Percentiles rank a stretch among this genome's conserved stretches.
Evolutionary conservation across 345 rosid species (phyloP).

Genomic region (Eutrema yunnanense): DNA sequence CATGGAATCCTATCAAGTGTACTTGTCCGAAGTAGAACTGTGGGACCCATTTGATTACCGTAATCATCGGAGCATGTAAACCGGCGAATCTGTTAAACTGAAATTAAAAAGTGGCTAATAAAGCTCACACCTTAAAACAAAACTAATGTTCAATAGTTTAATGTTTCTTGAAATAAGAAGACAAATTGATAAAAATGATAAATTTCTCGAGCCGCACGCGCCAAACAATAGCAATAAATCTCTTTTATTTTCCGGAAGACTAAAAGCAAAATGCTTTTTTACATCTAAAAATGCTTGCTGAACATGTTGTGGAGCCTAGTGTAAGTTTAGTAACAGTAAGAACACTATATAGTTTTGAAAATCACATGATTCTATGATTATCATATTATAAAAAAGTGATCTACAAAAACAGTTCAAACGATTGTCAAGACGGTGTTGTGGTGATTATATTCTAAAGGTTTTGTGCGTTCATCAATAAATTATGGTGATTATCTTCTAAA

Average conservation of each 20-base stretch:
- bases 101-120: not conserved
- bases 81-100: slow-evolving; percentile 11
- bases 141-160: not conserved
- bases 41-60: slow-evolving; percentile 22
- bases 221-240: slow-evolving; percentile 4
- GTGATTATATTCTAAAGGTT: too few species aligned
- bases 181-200: not conserved
- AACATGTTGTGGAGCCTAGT: slow-evolving; percentile 21
- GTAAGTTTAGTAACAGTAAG: not conserved
- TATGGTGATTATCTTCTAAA: not conserved
- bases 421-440: not conserved
- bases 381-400: not conserved
- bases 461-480: too few species aligned
- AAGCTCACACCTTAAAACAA: slow-evolving; percentile 21
- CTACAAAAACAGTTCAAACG: not conserved
- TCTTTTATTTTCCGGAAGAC: not conserved
- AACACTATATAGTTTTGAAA: not conserved
- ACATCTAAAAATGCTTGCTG: not conserved
- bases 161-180: slow-evolving; percentile 3
- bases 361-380: not conserved
- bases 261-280: not conserved
- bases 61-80: slow-evolving; percentile 29
- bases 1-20: slow-evolving; percentile 32
- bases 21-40: slow-evolving; percentile 16
- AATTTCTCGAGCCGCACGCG: slow-evolving; percentile 55